phyloP scores from a whole-genome alignment of 169 alveolate genomes.

The Cryptosporidium tyzzeri region DNA sequence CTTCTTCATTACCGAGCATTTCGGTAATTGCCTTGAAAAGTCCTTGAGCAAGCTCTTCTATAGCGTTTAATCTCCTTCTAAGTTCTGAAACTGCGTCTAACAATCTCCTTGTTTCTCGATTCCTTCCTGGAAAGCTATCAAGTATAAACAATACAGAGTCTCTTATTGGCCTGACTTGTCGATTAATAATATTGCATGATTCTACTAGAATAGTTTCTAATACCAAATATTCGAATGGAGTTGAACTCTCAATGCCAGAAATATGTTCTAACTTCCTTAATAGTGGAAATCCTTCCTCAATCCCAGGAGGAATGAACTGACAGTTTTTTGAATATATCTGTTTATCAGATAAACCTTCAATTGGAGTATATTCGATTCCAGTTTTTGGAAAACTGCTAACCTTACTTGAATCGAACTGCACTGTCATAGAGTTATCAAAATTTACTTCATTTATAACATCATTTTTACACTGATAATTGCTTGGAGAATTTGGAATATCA shows the following conservation, averaged over 20 bases:
- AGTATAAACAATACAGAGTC: constrained; percentile 65
- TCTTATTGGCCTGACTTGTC: constrained; percentile 73
- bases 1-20: constrained; percentile 74
- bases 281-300: constrained; percentile 67
- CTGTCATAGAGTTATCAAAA: constrained; percentile 16
- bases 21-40: constrained; percentile 73
- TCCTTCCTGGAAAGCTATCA: constrained; percentile 72
- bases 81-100: constrained; percentile 71
- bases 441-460: constrained; percentile 34
- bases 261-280: constrained; percentile 67
- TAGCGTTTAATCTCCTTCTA: constrained; percentile 71
- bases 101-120: constrained; percentile 66
- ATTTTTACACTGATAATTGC: constrained; percentile 6
- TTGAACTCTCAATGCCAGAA: constrained; percentile 43
- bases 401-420: not conserved
- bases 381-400: constrained; percentile 9
- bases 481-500: constrained; percentile 48
- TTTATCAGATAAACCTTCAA: constrained; percentile 53
- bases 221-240: constrained; percentile 73
- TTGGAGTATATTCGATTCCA: constrained; percentile 66
- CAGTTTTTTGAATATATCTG: constrained; percentile 20
- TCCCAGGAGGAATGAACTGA: constrained; percentile 66
- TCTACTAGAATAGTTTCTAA: constrained; percentile 69
- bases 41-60: constrained; percentile 74
- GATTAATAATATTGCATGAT: constrained; percentile 63